phyloP scores from a whole-genome alignment of 768 basidiomycete genomes.

The Tulasnella sp. region DNA sequence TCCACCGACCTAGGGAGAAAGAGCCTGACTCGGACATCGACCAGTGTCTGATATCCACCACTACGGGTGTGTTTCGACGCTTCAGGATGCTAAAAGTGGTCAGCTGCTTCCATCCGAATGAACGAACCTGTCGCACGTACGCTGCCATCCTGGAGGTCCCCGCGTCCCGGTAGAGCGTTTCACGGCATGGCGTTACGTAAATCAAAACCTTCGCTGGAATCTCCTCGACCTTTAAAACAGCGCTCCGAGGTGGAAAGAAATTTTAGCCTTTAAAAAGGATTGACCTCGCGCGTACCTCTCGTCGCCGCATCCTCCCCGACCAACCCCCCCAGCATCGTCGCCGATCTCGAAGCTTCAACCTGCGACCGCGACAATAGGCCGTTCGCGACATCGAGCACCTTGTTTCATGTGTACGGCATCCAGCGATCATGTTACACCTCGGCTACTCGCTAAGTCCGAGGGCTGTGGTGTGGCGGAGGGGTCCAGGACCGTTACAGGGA shows the following conservation, averaged over 20 bases:
- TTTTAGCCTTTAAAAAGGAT: not conserved
- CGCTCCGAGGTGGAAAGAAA: constrained; percentile 5
- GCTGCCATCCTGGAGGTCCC: not conserved
- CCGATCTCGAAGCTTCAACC: constrained; percentile 1
- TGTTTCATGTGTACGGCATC: not conserved
- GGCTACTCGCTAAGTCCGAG: not conserved
- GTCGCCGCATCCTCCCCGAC: not conserved
- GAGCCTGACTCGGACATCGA: not conserved
- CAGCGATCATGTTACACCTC: not conserved
- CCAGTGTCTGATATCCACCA: not conserved
- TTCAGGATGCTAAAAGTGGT: not conserved
- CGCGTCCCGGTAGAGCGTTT: not conserved
- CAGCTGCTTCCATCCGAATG: not conserved
- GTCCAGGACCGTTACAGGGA: not conserved
- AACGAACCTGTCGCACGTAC: not conserved
- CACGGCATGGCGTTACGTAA: constrained; percentile 24
- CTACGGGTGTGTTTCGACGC: not conserved
- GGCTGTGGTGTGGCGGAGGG: not conserved
- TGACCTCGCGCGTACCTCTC: not conserved
- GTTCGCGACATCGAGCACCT: not conserved
- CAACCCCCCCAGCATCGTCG: not conserved
- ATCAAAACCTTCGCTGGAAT: constrained; percentile 16
- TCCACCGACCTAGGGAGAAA: too few species aligned
- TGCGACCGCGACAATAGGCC: not conserved
- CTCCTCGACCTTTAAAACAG: not conserved